Evolutionary conservation across 257 asterid species (phyloP).

Genomic region (Cynanchum wilfordii): DNA sequence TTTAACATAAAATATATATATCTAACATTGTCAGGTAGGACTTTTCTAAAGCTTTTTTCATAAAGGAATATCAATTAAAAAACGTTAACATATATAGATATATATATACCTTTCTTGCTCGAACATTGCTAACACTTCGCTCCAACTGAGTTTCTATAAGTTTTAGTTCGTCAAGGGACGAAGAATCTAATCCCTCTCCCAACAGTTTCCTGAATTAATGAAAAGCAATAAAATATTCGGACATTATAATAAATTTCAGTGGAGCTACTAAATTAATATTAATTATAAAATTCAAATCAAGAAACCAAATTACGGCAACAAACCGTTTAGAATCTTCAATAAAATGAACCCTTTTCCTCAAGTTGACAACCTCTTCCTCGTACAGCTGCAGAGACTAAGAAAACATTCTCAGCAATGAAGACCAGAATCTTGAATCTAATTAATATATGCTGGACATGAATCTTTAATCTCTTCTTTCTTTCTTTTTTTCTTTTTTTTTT

Average conservation of each 20-base stretch:
- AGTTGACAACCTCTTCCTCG: constrained; percentile 29
- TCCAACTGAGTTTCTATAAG: constrained; percentile 43
- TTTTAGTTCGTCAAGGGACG: constrained; percentile 37
- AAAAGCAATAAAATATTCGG: not conserved
- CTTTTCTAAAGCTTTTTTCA: not conserved
- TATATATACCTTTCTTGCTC: constrained; percentile 44
- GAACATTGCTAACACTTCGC: constrained; percentile 38
- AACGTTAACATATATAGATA: no score
- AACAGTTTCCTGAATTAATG: constrained; percentile 35
- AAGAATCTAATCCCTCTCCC: constrained; percentile 41
- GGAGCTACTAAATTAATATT: not conserved
- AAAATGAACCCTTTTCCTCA: constrained; percentile 31
- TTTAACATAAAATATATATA: not conserved
- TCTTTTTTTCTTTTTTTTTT: no score
- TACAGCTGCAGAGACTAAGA: constrained; percentile 27
- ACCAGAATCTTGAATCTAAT: no score
- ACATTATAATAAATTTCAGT: no score
- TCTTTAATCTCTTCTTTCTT: not conserved
- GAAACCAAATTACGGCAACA: not conserved
- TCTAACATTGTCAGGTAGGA: not conserved
- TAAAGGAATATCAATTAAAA: not conserved
- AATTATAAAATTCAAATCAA: not conserved
- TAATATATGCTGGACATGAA: not conserved
- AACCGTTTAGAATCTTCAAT: constrained; percentile 51
- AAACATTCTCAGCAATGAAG: not conserved